Conservation (phyloP, 1,284 basidiomycete genomes). For the Apiotrichum akiyoshidainum region DNA sequence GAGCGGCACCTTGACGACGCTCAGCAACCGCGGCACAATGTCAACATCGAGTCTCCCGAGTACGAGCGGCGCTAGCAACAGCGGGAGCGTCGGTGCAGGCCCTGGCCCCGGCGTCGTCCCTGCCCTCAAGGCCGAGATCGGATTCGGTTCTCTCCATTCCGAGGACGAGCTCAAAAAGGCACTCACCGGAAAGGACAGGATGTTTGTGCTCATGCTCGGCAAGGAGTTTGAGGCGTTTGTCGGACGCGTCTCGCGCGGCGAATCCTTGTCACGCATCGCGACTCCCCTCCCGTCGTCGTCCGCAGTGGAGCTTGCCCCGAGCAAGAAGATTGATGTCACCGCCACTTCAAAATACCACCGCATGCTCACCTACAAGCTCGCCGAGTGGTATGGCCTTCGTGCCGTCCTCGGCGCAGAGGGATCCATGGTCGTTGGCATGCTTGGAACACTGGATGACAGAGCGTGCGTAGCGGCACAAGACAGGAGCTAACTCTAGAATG, state of each 20-base stretch:
- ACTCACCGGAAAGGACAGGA: constrained; percentile 38
- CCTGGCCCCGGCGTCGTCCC: not conserved
- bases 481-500: constrained; percentile 13
- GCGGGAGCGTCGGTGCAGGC: not conserved
- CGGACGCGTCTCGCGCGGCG: constrained; percentile 20
- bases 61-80: constrained; percentile 2
- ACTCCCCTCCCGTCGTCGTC: constrained; percentile 9
- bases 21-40: constrained; percentile 13
- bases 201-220: constrained; percentile 41
- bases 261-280: constrained; percentile 14
- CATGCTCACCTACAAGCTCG: constrained; percentile 48
- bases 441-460: constrained; percentile 31
- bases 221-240: constrained; percentile 45
- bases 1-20: constrained; percentile 14
- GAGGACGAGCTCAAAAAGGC: constrained; percentile 43
- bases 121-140: constrained; percentile 33
- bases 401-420: constrained; percentile 26
- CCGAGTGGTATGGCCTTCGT: constrained; percentile 47
- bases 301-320: constrained; percentile 22
- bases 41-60: constrained; percentile 16
- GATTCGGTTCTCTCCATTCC: constrained; percentile 31
- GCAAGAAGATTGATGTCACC: constrained; percentile 24
- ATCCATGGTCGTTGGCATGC: constrained; percentile 35
- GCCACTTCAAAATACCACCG: constrained; percentile 42
- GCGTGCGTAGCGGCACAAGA: constrained; percentile 21